Evolutionary conservation across 2,329 filamentous ascomycete genomes (phyloP), one percentile per base, ranked within the genome.

Genomic region (Epichloe gansuensis): DNA sequence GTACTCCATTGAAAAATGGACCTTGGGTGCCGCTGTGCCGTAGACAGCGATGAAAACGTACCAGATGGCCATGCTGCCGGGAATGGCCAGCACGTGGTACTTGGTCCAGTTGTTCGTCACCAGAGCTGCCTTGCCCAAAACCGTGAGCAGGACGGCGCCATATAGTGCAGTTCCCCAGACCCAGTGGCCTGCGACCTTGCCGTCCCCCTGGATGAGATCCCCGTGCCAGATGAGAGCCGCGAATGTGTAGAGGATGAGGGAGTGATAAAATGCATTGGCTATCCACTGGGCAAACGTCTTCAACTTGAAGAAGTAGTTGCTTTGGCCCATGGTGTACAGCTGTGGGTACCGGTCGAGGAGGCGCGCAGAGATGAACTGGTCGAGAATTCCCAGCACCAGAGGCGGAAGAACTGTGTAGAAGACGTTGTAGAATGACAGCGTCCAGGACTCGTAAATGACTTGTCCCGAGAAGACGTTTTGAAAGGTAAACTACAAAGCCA

Each of bases 101-200:
- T 98, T 98, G 47, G 93, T 98, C 93, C 93, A 98, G 69, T 95
- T 91, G 68, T 89, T 96, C 23, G 91, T 95, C 58, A 97, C 87
- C 54, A 98, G 77, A 1, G 89, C 89, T 3, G 93, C 93, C 71
- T 98, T 98, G 56, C 89, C 87, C 4, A 98, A 81, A 0, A 97
- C 91, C 0, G 93, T 97, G 25, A 90, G 80, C 23, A 98, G 80
- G n/a, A 89, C 89, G 6, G 93, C 84, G 1, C 89, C 95, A 72
- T 98, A 98, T 25, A 96, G 76, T n/a, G 85, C 83, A 5, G 89
- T 89, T 53, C 91, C 93, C 93, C 93, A 98, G 3, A 97, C 87
- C 93, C 93, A 98, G 67, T 97, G 93, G 1, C 91, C 93, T 9
- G 87, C 87, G 13, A 84, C 80, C 61, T 84, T 83, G 56, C 93